Evolutionary conservation across 306 rosid species (phyloP).

Genomic region (Quercus parvula): DNA sequence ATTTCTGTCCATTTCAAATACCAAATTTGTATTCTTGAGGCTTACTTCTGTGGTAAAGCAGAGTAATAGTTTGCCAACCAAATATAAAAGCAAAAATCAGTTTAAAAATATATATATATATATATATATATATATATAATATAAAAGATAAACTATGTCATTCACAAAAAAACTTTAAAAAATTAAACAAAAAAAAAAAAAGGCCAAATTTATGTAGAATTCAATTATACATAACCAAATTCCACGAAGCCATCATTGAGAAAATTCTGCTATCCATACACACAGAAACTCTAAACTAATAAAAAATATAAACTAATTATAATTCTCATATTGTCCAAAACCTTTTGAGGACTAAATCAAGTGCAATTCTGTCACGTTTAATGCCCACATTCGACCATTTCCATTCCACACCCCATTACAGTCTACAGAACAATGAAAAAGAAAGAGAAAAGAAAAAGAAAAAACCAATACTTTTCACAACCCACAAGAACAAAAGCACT

Average conservation of each 20-base stretch:
- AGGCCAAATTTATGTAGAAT: neutral
- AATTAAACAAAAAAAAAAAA: neutral
- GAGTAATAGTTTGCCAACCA: neutral
- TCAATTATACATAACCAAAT: neutral
- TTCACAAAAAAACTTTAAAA: neutral
- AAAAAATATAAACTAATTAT: neutral
- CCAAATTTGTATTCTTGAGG: neutral
- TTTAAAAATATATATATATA: neutral
- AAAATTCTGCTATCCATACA: neutral
- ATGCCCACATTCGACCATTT: neutral
- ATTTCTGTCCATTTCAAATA: neutral
- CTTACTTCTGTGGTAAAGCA: neutral
- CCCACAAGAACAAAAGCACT: neutral
- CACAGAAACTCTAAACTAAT: neutral
- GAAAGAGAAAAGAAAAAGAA: neutral
- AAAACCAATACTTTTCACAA: neutral
- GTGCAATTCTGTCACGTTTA: neutral
- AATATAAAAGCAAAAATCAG: neutral
- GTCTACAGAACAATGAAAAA: neutral
- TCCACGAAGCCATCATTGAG: neutral
- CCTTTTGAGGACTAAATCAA: neutral
- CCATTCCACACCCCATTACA: neutral
- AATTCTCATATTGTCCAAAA: neutral
- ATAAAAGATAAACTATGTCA: neutral
- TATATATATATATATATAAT: no score